Base-by-base conservation (phyloP, 225 moss, liverwort and hornwort genomes). In the Marchantia paleacea region DNA sequence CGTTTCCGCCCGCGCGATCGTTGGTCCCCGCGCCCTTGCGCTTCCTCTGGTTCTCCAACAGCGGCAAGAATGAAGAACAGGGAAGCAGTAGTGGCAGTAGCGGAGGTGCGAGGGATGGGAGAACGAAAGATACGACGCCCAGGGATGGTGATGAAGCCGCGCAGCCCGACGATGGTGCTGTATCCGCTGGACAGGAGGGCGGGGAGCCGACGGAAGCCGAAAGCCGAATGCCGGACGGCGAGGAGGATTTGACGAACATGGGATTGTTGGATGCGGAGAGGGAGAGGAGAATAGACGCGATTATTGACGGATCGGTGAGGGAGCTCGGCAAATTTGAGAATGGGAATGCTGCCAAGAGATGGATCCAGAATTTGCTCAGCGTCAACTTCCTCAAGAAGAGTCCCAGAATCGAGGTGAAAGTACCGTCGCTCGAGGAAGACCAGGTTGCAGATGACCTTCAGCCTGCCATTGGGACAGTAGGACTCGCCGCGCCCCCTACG, bases 11-110 rank as follows among this genome's bases (percentile, higher is more conserved):
- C 12, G 78, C 83, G 50, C 83, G 78, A 75, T 83, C 80, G 55
- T 39, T 85, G 25, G 81, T 88, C 52, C 84, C 84, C 7, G 82
- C 84, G 16, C 87, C 87, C 2, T 80, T 85, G 52, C 75, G 88
- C 7, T 88, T 85, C 69, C 65, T 88, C 54, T 88, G 88, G 88
- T 88, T 85, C 67, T 78, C 72, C 3, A 79, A 25, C 53, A 76
- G 47, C 25, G 51, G 49, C 25, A 81, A 83, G 55, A 77, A 81
- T 3, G 22, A 48, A 18, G 81, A 87, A 55, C 83, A 79, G 15
- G 84, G 57, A 62, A 70, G 79, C n/a, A 52, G 50, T 39, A 76
- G 76, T 48, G 76, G 76, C 19, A 28, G 67, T 12, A 78, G 66
- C 20, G 63, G 80, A 58, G 28, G 67, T 8, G 60, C 55, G 6